Base-by-base conservation (phyloP, 2,329 filamentous ascomycete genomes). In the Fusarium marasasianum region DNA sequence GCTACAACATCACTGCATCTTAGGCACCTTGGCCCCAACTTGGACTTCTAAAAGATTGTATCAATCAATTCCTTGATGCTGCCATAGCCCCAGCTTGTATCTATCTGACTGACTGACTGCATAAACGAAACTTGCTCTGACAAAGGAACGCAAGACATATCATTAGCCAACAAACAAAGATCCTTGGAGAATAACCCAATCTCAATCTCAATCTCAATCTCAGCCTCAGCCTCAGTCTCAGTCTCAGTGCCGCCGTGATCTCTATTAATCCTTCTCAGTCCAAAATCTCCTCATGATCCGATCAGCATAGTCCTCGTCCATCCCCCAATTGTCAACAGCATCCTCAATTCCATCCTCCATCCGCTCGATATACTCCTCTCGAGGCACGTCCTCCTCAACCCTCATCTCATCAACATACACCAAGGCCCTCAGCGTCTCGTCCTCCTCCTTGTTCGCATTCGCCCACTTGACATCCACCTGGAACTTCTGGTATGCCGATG, bases 331-430 rank as follows among this genome's bases (percentile, higher is more conserved):
- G 69, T 77, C 77, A 22, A 88, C 69, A 33, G 89, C 91, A 82
- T 93, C 91, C 38, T 81, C 73, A 35, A 93, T 89, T 3, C 89
- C 91, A 72, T 80, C 81, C 78, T 92, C 91, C 89, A 93, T 92
- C 35, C 91, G 81, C 48, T 81, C 84, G 13, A 93, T 81, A 76
- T 93, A 93, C 82, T 93, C 91, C 6, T 83, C 76, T 75, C 82
- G 81, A 6, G 90, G 87, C 48, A 48, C 66, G n/a, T 81, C 82
- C 31, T 84, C 83, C 26, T 63, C 73, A 0, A 81, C 79, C 29
- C 85, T 73, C 50, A 84, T 68, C 48, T 82, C 81, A 76, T 92
- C 88, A 41, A 93, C 85, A 65, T 93, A 93, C 6, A 91, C 88
- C 61, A 93, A 81, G 79, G 88, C 87, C 51, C 69, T 73, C 11